Evolutionary conservation across 2,329 filamentous ascomycete species (phyloP).

Genomic region (Periconia digitata): DNA sequence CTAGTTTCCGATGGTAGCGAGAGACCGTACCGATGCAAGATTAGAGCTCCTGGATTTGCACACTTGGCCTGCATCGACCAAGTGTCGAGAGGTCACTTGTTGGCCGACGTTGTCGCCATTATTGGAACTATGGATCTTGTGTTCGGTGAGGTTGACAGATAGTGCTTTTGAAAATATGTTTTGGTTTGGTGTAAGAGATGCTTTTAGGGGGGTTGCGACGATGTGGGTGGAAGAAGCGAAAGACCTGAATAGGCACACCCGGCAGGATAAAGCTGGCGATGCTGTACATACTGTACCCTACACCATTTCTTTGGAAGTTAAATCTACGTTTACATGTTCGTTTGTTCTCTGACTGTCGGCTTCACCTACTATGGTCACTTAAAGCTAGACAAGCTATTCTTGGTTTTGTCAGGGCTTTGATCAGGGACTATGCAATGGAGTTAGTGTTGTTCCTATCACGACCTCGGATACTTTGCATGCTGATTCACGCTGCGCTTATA

Average conservation of each 20-base stretch:
- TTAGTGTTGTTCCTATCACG: no score
- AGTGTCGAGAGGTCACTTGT: conserved; percentile 83
- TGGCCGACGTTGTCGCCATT: conserved; percentile 95
- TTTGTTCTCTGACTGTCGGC: background rate
- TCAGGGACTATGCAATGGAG: no score
- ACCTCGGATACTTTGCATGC: no score
- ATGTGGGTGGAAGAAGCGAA: background rate
- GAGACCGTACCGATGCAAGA: conserved; percentile 96
- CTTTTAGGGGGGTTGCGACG: background rate
- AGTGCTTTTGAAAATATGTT: conserved; percentile 2
- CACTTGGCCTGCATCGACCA: conserved; percentile 95
- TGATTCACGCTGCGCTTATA: no score
- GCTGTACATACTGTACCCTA: conserved; percentile 34
- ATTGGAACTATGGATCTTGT: conserved; percentile 62
- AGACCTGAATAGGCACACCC: background rate
- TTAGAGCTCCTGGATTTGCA: conserved; percentile 93
- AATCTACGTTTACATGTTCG: conserved; percentile 19
- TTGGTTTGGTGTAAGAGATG: background rate
- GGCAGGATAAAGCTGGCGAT: conserved; percentile 6
- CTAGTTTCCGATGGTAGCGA: conserved; percentile 95
- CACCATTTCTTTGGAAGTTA: conserved; percentile 18
- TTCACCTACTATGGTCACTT: no score
- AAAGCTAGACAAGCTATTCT: no score
- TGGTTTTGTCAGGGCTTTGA: no score
- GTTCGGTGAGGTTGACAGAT: conserved; percentile 36